Base-by-base conservation (phyloP, 768 basidiomycete genomes). In the Mycena leptocephala region DNA sequence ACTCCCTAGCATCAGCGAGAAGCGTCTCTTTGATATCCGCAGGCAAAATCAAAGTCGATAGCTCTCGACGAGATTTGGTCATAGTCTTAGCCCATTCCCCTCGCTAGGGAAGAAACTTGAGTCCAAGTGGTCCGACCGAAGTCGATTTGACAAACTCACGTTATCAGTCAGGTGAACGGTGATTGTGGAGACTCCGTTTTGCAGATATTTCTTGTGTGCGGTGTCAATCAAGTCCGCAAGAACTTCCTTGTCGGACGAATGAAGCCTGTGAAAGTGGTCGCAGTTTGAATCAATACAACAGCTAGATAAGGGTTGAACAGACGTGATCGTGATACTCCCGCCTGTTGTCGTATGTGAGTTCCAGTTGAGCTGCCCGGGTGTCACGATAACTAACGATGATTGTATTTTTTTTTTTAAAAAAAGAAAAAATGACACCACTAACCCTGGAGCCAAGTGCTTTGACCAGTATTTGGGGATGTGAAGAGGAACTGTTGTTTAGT, bases 31-130 rank as follows among this genome's bases (percentile, higher is more conserved):
- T 71, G 14, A 77, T 70, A 37, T 74, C 76, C 20, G 55, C 7
- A 20, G 75, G 78, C 22, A 79, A 53, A 51, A 79, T 71, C 26
- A 79, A 55, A 22, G 78, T 76, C 2, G 71, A 65, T 5, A 79
- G 32, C 10, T 75, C 66, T 3, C 78, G 39, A 7, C 78, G 78
- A 5, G 70, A 67, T 51, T 76, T 76, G 26, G 76, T 61, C 3
- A 76, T 51, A 2, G 76, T 64, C 33, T 73, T 68, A 0, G 76
- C 76, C 71, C 76, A 76, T 22, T 61, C 70, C 32, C 75, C 75
- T 3, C 64, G 70, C 75, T 76, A 14, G 10, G 22, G 24, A 22
- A 32, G 2, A 24, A 30, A 3, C 35, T 20, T 58, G 18, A 58
- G 55, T 18, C 9, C n/a, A 58, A 26, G 16, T 30, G 5, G 8